Percentiles rank a stretch among this genome's conserved stretches.
Evolutionary conservation across 2,329 filamentous ascomycete genomes (phyloP).

Genomic region (Curvularia spicifera): DNA sequence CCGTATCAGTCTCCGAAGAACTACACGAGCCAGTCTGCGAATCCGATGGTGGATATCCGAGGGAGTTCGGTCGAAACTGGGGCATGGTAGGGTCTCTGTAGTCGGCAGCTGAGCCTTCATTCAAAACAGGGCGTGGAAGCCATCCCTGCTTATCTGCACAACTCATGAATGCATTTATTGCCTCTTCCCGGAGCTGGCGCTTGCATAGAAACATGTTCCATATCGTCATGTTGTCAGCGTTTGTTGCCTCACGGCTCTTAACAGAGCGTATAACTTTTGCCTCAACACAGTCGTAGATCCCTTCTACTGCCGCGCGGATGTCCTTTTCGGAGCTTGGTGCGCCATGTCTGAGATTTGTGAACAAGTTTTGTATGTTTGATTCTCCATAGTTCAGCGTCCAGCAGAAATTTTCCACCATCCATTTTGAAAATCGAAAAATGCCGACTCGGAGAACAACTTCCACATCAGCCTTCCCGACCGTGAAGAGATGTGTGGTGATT

Average conservation of each 20-base stretch:
- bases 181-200: conserved; percentile 31
- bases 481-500: conserved; percentile 25
- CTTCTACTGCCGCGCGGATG: conserved; percentile 13
- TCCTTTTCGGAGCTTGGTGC: conserved; percentile 11
- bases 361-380: conserved; percentile 12
- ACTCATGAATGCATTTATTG: conserved; percentile 22
- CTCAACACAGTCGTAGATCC: conserved; percentile 27
- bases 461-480: conserved; percentile 18
- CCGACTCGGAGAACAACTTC: conserved; percentile 30
- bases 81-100: conserved; percentile 68
- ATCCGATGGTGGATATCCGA: conserved; percentile 6
- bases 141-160: conserved; percentile 26
- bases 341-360: conserved; percentile 13
- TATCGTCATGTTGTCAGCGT: conserved; percentile 22
- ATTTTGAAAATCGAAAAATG: conserved; percentile 37
- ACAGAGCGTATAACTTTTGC: conserved; percentile 18
- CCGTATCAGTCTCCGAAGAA: conserved; percentile 2
- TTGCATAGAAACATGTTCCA: conserved; percentile 37
- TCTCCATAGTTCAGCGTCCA: conserved; percentile 16
- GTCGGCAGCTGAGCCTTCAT: background rate
- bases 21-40: conserved; percentile 3
- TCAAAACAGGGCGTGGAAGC: conserved; percentile 15
- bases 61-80: conserved; percentile 69
- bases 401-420: conserved; percentile 32
- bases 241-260: conserved; percentile 16